Evolutionary conservation across 768 basidiomycete species (phyloP).

Genomic region (Cystobasidium onofrii): DNA sequence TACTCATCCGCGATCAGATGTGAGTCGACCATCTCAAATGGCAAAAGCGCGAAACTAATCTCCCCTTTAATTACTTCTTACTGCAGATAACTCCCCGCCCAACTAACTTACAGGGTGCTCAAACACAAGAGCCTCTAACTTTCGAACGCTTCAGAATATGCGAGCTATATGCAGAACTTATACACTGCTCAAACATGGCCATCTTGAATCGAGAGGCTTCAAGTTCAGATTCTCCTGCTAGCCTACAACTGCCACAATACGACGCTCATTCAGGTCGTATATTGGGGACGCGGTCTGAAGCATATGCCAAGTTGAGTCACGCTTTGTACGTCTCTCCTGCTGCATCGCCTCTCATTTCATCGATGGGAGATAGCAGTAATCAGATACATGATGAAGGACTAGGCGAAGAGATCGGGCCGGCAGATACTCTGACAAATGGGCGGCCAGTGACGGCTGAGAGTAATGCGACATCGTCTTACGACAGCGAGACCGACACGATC

Average conservation of each 20-base stretch:
- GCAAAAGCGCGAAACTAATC: neutral
- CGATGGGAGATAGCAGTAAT: neutral
- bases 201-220: slow-evolving; percentile 63
- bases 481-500: neutral
- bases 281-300: neutral
- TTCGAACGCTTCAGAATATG: slow-evolving; percentile 92
- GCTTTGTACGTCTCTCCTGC: neutral
- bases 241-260: neutral
- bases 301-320: neutral
- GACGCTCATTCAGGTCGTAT: slow-evolving; percentile 9
- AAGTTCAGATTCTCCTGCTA: neutral
- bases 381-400: neutral
- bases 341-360: neutral
- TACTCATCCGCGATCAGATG: slow-evolving; percentile 64
- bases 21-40: slow-evolving; percentile 48
- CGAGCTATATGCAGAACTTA: slow-evolving; percentile 89
- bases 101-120: slow-evolving; percentile 64
- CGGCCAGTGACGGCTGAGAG: slow-evolving; percentile 21
- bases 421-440: neutral
- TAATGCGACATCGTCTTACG: slow-evolving; percentile 22
- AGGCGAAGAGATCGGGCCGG: neutral
- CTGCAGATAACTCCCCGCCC: slow-evolving; percentile 54
- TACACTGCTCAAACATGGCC: slow-evolving; percentile 98
- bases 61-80: neutral
- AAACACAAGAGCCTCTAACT: slow-evolving; percentile 65